Conservation (phyloP, 2,329 filamentous ascomycete genomes). For the Setomelanomma holmii region DNA sequence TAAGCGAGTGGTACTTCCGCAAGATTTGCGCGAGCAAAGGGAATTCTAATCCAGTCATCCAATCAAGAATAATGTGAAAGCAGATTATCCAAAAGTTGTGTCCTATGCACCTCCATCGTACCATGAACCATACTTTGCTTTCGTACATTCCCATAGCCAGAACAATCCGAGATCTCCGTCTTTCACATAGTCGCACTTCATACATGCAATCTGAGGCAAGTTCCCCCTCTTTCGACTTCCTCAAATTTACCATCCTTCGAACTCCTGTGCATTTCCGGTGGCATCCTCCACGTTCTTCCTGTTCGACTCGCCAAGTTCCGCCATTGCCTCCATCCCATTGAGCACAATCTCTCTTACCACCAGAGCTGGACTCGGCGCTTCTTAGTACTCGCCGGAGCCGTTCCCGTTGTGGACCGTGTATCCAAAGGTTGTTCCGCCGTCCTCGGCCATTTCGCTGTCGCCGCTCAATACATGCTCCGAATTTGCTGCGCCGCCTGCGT, state of each 20-base stretch:
- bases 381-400: conserved; percentile 48
- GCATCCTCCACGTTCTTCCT: background rate
- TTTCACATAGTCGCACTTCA: background rate
- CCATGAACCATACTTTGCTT: conserved; percentile 9
- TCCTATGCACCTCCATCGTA: conserved; percentile 6
- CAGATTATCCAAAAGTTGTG: conserved; percentile 14
- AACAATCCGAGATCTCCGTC: too few species aligned
- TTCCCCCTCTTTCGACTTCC: too few species aligned
- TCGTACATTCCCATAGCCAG: too few species aligned
- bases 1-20: conserved; percentile 14
- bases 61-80: conserved; percentile 14
- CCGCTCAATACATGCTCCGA: conserved; percentile 52
- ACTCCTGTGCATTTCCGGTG: background rate
- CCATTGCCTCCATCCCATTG: background rate
- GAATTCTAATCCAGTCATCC: conserved; percentile 33
- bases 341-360: too few species aligned
- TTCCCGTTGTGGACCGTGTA: conserved; percentile 53
- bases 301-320: background rate
- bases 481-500: conserved; percentile 46
- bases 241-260: too few species aligned
- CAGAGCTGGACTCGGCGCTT: conserved; percentile 26
- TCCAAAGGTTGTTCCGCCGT: conserved; percentile 51
- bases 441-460: conserved; percentile 53
- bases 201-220: background rate
- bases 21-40: conserved; percentile 28